phyloP scores from a whole-genome alignment of 371 early-diverging fungal genomes.

The Mortierella sp. region DNA sequence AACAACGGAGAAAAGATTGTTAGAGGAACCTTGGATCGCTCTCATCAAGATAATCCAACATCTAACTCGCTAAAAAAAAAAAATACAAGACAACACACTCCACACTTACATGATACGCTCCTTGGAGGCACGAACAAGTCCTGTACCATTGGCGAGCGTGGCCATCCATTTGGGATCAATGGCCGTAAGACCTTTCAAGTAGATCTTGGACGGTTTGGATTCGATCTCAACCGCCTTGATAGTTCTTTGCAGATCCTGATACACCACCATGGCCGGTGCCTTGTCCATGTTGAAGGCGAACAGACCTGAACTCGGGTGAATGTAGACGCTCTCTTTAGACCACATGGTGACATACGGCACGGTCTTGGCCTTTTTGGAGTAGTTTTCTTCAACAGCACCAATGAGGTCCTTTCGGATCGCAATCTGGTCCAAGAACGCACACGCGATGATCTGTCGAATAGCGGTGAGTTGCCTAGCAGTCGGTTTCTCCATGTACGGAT shows the following conservation, averaged over 20 bases:
- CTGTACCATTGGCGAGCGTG: constrained; percentile 67
- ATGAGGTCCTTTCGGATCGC: constrained; percentile 82
- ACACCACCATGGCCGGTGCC: constrained; percentile 81
- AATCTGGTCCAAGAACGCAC: constrained; percentile 92
- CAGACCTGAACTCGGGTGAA: constrained; percentile 80
- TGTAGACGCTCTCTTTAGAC: constrained; percentile 76
- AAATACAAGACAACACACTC: not conserved
- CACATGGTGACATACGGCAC: constrained; percentile 86
- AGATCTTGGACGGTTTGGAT: constrained; percentile 61
- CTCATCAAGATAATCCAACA: too few relatives aligned
- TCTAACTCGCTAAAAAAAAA: too few relatives aligned
- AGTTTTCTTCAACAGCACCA: constrained; percentile 65
- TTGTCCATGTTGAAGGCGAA: constrained; percentile 68
- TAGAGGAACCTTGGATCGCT: not conserved
- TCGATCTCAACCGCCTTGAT: constrained; percentile 50
- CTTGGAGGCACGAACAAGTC: constrained; percentile 76
- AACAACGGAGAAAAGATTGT: not conserved
- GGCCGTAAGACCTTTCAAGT: constrained; percentile 84
- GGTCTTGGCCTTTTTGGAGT: constrained; percentile 60
- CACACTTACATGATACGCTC: constrained; percentile 73
- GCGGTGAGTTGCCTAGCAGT: constrained; percentile 70
- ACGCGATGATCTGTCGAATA: constrained; percentile 85
- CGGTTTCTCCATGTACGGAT: constrained; percentile 82
- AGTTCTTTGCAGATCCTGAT: constrained; percentile 69
- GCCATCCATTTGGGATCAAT: constrained; percentile 84